Base-by-base conservation (phyloP, 2,329 filamentous ascomycete species). In the Lecanicillium sp. region DNA sequence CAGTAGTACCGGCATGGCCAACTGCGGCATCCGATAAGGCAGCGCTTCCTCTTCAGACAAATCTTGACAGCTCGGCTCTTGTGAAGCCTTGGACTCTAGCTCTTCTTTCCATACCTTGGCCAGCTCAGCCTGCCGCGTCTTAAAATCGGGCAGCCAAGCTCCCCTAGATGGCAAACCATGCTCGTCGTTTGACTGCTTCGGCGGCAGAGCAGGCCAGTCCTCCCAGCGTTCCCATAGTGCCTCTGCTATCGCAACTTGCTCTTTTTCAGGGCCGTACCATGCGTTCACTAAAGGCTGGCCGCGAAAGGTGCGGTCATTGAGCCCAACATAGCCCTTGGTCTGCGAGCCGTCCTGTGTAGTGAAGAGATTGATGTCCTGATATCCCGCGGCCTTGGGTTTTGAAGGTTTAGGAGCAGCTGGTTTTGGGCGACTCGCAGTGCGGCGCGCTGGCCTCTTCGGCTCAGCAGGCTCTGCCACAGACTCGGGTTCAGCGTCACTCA, bases 171-270 rank as follows among this genome's bases (percentile, higher is more conserved):
- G 44, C 15, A 62, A 47, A 2, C 43, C 53, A 7, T 54, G 51
- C 5, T 49, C 45, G 4, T 49, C 49, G 3, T 51, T 45, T 6
- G 51, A 45, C n/a, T 50, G 34, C 41, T 54, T 59, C 2, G 58
- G 56, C 16, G 67, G 67, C 33, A 70, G 48, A 8, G 67, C 57
- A 4, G 59, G 57, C 49, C 57, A 64, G 32, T 53, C 47, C 18
- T 53, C 51, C 64, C 65, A 70, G n/a, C 60, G 62, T 33, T 59
- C 56, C 20, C 67, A 49, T 48, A 68, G 51, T 19, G 52, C 54
- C 49, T 60, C 57, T 18, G 58, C 53, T 33, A 58, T 52, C 28
- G 49, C 54, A 40, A 68, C 50, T 7, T 55, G 50, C 7, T 55
- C 48, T 19, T 51, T 50, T 17, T 59, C 56, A 0, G 65, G 60